Percentiles rank a stretch among this genome's conserved stretches.
Evolutionary conservation across 805 yeast genomes (phyloP).

Genomic region (Cyberlindnera xylosilytica): DNA sequence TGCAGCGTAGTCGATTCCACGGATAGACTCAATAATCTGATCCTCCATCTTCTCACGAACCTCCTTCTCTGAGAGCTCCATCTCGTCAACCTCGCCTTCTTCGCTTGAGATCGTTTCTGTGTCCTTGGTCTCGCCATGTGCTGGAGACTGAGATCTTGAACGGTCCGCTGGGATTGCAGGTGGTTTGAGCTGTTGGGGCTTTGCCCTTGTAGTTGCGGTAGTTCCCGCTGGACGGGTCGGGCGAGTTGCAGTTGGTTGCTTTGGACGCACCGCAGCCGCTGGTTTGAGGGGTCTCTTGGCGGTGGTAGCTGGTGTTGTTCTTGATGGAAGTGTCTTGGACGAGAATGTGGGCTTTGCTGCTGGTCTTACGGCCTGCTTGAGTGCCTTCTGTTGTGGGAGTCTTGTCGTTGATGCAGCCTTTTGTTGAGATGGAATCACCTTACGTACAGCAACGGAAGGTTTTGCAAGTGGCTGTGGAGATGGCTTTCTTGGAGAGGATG

Average conservation of each 20-base stretch:
- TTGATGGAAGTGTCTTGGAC: slow-evolving; percentile 5
- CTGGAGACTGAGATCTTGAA: slow-evolving; percentile 23
- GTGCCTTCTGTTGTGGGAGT: slow-evolving; percentile 7
- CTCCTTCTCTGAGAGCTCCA: slow-evolving; percentile 27
- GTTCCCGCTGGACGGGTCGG: slow-evolving; percentile 2
- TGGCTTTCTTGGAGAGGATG: slow-evolving; percentile 7
- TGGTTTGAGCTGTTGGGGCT: slow-evolving; percentile 5
- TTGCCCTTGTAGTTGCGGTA: slow-evolving; percentile 1
- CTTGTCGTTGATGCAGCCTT: slow-evolving; percentile 14
- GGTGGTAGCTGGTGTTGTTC: slow-evolving; percentile 5
- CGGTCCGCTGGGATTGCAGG: slow-evolving; percentile 6
- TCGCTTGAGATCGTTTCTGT: slow-evolving; percentile 25
- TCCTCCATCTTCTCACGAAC: slow-evolving; percentile 30
- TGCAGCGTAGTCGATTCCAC: slow-evolving; percentile 75
- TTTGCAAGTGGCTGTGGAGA: slow-evolving; percentile 4
- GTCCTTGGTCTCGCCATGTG: slow-evolving; percentile 18
- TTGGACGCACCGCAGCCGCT: slow-evolving; percentile 2
- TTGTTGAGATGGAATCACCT: slow-evolving; percentile 7
- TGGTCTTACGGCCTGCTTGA: slow-evolving; percentile 6
- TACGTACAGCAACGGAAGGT: slow-evolving; percentile 4
- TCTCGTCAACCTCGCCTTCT: slow-evolving; percentile 20
- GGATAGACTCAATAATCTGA: slow-evolving; percentile 30
- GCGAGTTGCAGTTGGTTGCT: slow-evolving; percentile 4
- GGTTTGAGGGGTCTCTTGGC: slow-evolving; percentile 9
- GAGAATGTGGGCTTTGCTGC: slow-evolving; percentile 5